Percentiles rank a stretch among this genome's conserved stretches.
Conservation (phyloP, 306 rosid species). For the Prinsepia uniflora region DNA sequence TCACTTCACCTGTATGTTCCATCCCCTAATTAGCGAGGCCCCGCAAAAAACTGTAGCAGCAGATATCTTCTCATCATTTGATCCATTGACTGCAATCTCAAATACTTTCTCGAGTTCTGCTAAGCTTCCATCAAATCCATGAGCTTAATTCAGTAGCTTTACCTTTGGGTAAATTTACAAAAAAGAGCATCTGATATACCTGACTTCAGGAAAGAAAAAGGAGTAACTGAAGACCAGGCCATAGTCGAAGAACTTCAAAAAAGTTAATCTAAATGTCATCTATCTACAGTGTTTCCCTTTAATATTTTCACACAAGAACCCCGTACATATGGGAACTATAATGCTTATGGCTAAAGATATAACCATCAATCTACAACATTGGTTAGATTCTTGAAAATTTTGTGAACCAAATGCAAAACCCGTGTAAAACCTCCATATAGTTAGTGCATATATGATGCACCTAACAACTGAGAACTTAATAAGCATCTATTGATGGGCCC, state of each 20-base stretch:
- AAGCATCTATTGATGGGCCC: background rate
- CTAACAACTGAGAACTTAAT: background rate
- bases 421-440: background rate
- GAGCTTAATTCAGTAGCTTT: constrained; percentile 98
- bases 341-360: constrained; percentile 19
- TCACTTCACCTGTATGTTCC: constrained; percentile 86
- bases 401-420: background rate
- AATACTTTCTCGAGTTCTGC: constrained; percentile 93
- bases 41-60: constrained; percentile 94
- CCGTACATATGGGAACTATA: constrained; percentile 7
- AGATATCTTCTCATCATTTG: constrained; percentile 85
- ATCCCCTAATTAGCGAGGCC: constrained; percentile 84
- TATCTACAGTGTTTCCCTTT: constrained; percentile 23
- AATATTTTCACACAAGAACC: constrained; percentile 4
- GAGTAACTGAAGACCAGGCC: constrained; percentile 80
- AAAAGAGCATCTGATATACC: constrained; percentile 92
- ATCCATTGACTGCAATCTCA: constrained; percentile 78
- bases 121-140: constrained; percentile 99
- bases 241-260: constrained; percentile 15
- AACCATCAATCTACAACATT: background rate
- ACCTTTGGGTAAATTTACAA: constrained; percentile 73
- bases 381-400: background rate
- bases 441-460: background rate
- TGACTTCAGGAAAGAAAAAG: constrained; percentile 78
- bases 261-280: constrained; percentile 35